Percentiles rank a stretch among this genome's conserved stretches.
Evolutionary conservation across 2,329 filamentous ascomycete species (phyloP).

Genomic region (Podosphaera aphanis): DNA sequence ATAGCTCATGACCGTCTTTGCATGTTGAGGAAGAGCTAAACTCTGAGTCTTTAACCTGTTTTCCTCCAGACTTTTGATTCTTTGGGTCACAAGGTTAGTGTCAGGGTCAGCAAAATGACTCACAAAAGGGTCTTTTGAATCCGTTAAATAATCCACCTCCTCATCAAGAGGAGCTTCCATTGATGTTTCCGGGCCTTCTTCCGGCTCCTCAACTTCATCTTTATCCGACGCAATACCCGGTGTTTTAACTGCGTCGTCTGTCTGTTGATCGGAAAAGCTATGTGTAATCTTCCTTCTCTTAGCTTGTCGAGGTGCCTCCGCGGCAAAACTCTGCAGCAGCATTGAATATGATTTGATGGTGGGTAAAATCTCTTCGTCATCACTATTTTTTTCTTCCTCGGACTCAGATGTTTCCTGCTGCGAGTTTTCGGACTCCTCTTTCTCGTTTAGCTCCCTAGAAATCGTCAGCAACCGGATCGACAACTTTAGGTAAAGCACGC

Average conservation of each 20-base stretch:
- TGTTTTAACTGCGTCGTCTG: slow-evolving; percentile 6
- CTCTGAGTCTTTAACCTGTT: slow-evolving; percentile 29
- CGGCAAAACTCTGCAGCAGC: slow-evolving; percentile 32
- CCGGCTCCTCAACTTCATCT: slow-evolving; percentile 25
- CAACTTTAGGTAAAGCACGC: neutral
- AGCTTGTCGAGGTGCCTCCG: slow-evolving; percentile 22
- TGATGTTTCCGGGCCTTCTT: slow-evolving; percentile 21
- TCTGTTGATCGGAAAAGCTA: slow-evolving; percentile 4
- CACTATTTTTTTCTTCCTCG: slow-evolving; percentile 14
- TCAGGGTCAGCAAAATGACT: slow-evolving; percentile 52
- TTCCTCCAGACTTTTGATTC: slow-evolving; percentile 26
- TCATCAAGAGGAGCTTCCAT: slow-evolving; percentile 17
- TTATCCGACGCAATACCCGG: slow-evolving; percentile 6
- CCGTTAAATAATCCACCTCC: slow-evolving; percentile 21
- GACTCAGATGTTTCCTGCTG: slow-evolving; percentile 13
- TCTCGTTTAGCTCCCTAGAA: slow-evolving; percentile 8
- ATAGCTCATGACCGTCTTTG: slow-evolving; percentile 24
- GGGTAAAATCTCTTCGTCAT: slow-evolving; percentile 19
- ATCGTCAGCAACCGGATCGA: slow-evolving; percentile 1
- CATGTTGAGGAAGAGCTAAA: slow-evolving; percentile 19
- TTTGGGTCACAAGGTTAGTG: slow-evolving; percentile 31
- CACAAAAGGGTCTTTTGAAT: slow-evolving; percentile 51
- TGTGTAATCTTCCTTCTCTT: slow-evolving; percentile 34
- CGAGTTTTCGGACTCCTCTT: slow-evolving; percentile 16
- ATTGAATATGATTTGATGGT: slow-evolving; percentile 29